A percentile compares a stretch with the other conserved stretches of the same genome.
Evolutionary conservation across 2,329 filamentous ascomycete genomes (phyloP).

Genomic region (Nakataea oryzae): DNA sequence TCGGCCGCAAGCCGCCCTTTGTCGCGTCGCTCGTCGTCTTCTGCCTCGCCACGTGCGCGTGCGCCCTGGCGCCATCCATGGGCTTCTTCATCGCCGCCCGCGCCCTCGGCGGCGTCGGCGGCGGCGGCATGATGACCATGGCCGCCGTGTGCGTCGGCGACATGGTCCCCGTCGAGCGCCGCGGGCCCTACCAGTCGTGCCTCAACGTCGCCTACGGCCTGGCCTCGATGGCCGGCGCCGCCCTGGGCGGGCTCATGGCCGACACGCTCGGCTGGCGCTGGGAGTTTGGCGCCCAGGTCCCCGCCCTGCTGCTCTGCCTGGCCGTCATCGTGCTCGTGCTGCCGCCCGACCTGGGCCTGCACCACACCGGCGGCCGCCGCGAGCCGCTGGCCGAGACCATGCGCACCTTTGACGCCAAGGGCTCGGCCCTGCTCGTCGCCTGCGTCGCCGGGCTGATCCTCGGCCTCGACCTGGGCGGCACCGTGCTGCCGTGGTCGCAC

Average conservation of each 20-base stretch:
- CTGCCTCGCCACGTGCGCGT: slow-evolving; percentile 55
- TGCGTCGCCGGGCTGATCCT: slow-evolving; percentile 48
- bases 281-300: slow-evolving; percentile 56
- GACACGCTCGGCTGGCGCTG: slow-evolving; percentile 64
- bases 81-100: slow-evolving; percentile 60
- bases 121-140: slow-evolving; percentile 60
- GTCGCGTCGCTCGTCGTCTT: slow-evolving; percentile 55
- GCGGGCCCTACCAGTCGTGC: slow-evolving; percentile 65
- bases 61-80: slow-evolving; percentile 56
- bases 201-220: slow-evolving; percentile 55
- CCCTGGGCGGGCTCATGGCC: slow-evolving; percentile 58
- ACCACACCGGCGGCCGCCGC: slow-evolving; percentile 24
- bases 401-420: slow-evolving; percentile 44
- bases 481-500: slow-evolving; percentile 50
- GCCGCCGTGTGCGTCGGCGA: slow-evolving; percentile 64
- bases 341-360: slow-evolving; percentile 40
- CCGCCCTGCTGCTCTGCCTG: slow-evolving; percentile 35
- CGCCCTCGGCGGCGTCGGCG: slow-evolving; percentile 62
- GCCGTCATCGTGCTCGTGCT: slow-evolving; percentile 33
- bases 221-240: slow-evolving; percentile 51
- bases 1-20: slow-evolving; percentile 60
- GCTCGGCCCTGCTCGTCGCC: slow-evolving; percentile 40
- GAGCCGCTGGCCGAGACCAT: slow-evolving; percentile 33
- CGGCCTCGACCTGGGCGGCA: slow-evolving; percentile 52
- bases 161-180: slow-evolving; percentile 58